These are phyloP conservation scores for Cadophora malorum DNA, from an alignment of 2,329 filamentous ascomycete genomes.

Conservation along the genomic window DNA sequence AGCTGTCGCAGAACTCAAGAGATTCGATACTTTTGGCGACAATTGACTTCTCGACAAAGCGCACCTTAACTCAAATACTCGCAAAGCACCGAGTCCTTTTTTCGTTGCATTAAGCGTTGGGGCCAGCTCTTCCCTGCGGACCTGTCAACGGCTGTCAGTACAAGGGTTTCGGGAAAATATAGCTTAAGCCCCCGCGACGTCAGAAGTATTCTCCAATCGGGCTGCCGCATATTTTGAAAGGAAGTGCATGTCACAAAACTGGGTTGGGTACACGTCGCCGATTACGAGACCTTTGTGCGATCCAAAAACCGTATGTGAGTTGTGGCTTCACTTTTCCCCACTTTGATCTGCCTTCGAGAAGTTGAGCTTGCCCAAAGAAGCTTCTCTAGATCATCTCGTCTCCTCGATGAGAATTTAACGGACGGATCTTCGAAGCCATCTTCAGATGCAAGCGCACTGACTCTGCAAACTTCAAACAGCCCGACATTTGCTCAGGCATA, in stretches of 20 bases:
- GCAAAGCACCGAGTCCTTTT: background rate
- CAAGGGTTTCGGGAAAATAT: conserved; percentile 36
- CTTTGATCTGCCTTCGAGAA: conserved; percentile 7
- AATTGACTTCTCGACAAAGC: conserved; percentile 9
- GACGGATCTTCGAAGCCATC: conserved; percentile 27
- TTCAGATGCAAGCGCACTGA: conserved; percentile 38
- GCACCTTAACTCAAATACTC: conserved; percentile 19
- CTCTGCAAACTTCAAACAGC: conserved; percentile 34
- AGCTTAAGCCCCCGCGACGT: conserved; percentile 31
- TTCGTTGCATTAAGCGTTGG: conserved; percentile 29
- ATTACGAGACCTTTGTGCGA: conserved; percentile 16
- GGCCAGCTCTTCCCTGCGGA: conserved; percentile 29
- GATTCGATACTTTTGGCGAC: background rate
- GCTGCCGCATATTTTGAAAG: conserved; percentile 33
- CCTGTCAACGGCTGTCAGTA: conserved; percentile 36
- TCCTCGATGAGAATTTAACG: conserved; percentile 19
- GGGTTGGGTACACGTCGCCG: conserved; percentile 17
- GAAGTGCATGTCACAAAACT: conserved; percentile 24
- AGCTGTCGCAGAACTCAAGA: conserved; percentile 13
- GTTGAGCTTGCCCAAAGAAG: conserved; percentile 14
- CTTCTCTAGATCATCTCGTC: conserved; percentile 24
- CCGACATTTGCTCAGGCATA: conserved; percentile 40
- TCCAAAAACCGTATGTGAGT: conserved; percentile 23
- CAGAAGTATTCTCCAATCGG: conserved; percentile 27
- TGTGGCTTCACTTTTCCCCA: conserved; percentile 18